Evolutionary conservation across 148 eudicot species (phyloP).

Genomic region (Suaeda aralocaspica): DNA sequence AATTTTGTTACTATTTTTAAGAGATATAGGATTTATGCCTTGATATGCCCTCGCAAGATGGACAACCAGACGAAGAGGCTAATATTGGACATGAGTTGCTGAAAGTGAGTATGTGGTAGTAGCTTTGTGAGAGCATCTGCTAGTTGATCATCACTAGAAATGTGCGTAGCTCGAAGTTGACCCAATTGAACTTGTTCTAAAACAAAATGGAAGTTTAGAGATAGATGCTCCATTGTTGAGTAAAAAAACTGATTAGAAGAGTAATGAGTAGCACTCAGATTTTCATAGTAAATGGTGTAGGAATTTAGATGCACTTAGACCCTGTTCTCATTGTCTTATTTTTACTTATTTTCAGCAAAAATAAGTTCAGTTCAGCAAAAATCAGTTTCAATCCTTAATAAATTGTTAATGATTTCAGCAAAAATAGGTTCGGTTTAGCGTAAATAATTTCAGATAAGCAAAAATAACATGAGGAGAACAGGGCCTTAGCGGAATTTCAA

Average conservation of each 20-base stretch:
- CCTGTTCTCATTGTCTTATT: too few species aligned
- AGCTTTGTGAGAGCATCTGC: background rate
- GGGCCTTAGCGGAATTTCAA: too few species aligned
- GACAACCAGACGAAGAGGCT: background rate
- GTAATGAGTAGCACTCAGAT: background rate
- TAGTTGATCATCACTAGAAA: background rate
- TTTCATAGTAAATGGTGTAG: background rate
- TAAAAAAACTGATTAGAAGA: background rate
- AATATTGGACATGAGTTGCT: background rate
- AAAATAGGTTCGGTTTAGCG: too few species aligned
- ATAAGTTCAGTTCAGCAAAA: too few species aligned
- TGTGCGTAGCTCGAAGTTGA: background rate
- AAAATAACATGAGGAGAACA: too few species aligned
- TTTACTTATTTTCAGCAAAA: too few species aligned
- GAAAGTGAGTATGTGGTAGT: background rate
- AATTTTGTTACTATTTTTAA: too few species aligned
- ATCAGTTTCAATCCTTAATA: too few species aligned
- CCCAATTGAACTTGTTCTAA: background rate
- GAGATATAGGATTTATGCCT: too few species aligned
- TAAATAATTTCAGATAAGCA: too few species aligned
- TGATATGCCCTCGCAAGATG: constrained; percentile 7
- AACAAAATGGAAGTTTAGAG: background rate
- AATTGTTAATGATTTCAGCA: too few species aligned
- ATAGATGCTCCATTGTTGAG: background rate
- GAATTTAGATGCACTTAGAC: too few species aligned